Evolutionary conservation across 2,329 filamentous ascomycete species (phyloP).

Genomic region (Aspergillus latus): DNA sequence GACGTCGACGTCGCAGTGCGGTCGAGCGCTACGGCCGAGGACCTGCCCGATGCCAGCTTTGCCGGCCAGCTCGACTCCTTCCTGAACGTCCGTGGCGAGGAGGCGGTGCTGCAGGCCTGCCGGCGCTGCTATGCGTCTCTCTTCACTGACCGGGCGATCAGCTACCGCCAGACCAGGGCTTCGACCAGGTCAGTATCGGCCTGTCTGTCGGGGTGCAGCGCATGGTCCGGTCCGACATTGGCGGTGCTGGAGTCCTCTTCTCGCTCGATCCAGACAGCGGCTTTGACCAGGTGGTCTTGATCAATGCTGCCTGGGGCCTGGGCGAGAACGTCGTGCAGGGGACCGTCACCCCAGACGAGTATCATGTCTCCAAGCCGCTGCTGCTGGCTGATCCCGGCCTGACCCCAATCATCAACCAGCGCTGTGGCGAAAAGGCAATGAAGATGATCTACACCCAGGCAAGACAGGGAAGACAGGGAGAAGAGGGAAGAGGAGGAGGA

Average conservation of each 20-base stretch:
- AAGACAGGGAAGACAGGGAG: no score
- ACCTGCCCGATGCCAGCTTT: background rate
- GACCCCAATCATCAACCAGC: conserved; percentile 38
- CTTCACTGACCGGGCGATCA: conserved; percentile 41
- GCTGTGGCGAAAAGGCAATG: conserved; percentile 34
- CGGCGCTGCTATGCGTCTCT: conserved; percentile 42
- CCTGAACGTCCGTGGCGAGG: conserved; percentile 37
- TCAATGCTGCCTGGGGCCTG: conserved; percentile 41
- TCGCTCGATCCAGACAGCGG: conserved; percentile 44
- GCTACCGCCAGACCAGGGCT: conserved; percentile 30
- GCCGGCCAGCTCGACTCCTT: conserved; percentile 36
- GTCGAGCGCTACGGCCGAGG: background rate
- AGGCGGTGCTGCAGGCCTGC: conserved; percentile 36
- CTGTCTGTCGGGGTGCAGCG: conserved; percentile 28
- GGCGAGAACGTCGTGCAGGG: conserved; percentile 44
- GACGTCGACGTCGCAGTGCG: background rate
- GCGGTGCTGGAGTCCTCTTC: conserved; percentile 44
- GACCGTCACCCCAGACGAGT: conserved; percentile 42
- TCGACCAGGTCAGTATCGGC: conserved; percentile 23
- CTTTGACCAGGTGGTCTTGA: conserved; percentile 42
- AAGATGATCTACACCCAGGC: conserved; percentile 30
- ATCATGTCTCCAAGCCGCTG: conserved; percentile 43
- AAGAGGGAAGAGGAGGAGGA: background rate
- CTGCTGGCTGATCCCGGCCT: conserved; percentile 23
- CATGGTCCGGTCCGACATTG: conserved; percentile 35